Evolutionary conservation across 2,329 filamentous ascomycete species (phyloP).

Genomic region (Cercospora sp.): DNA sequence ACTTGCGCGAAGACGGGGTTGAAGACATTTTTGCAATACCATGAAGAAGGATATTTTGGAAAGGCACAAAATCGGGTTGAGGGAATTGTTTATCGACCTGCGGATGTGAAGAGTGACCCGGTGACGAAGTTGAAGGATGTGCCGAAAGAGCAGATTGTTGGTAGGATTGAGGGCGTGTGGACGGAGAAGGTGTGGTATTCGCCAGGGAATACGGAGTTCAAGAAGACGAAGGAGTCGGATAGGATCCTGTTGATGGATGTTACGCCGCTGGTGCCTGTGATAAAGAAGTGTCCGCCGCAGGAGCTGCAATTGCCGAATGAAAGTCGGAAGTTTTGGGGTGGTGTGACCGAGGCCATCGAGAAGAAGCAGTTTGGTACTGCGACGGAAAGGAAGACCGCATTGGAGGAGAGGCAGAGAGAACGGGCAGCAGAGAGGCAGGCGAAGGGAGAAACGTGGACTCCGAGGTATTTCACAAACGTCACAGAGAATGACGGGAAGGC

Average conservation of each 20-base stretch:
- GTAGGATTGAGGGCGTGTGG: constrained; percentile 82
- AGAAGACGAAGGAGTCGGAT: constrained; percentile 52
- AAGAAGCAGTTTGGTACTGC: constrained; percentile 81
- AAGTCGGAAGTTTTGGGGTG: constrained; percentile 81
- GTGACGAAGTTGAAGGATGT: constrained; percentile 82
- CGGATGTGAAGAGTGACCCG: constrained; percentile 82
- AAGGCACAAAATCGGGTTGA: constrained; percentile 88
- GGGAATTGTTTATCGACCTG: constrained; percentile 79
- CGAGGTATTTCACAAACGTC: constrained; percentile 77
- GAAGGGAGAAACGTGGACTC: constrained; percentile 69
- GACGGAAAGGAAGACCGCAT: constrained; percentile 82
- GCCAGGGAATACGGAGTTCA: constrained; percentile 47
- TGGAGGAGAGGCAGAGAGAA: constrained; percentile 85
- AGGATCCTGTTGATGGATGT: constrained; percentile 82
- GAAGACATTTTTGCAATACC: constrained; percentile 89
- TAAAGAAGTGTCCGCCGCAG: constrained; percentile 75
- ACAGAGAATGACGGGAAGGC: constrained; percentile 63
- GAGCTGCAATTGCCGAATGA: constrained; percentile 85
- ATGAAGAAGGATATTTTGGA: constrained; percentile 93
- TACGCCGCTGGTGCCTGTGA: constrained; percentile 72
- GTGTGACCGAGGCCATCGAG: constrained; percentile 81
- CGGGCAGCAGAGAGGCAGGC: constrained; percentile 79
- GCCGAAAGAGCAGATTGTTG: constrained; percentile 78
- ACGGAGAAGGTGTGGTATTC: constrained; percentile 68
- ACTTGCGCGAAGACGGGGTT: constrained; percentile 86